Evolutionary conservation across 768 basidiomycete species (phyloP), one percentile per base, ranked within the genome.

Genomic region (Mycena chlorophos): DNA sequence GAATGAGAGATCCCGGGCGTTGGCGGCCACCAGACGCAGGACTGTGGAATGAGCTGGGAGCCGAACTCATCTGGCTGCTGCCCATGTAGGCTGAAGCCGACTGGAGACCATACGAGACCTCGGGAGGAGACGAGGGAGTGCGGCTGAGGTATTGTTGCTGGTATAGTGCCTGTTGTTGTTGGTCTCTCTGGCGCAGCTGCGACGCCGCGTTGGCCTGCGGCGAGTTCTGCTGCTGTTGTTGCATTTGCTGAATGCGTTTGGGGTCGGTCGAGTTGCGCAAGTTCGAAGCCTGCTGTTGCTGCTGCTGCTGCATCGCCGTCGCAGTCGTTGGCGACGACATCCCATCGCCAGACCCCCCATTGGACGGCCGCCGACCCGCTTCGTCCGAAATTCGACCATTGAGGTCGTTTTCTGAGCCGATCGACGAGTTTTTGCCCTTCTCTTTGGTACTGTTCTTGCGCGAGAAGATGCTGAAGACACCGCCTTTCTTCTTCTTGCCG

Each of bases 391-490:
- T 73, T 27, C 78, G 64, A 61, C 58, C 19, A 39, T 63, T 66
- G 4, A 79, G 79, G 25, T 74, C 78, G 38, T 79, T 81, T 34
- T 86, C 87, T 0, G 82, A 83, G 4, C 75, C 74, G 49, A 78
- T 69, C 0, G 79, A 78, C 2, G 69, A 48, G 29, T 68, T 75
- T 68, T 84, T 84, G 39, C 79, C 78, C 65, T 86, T 86, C 62
- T 78, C 77, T 72, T 87, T 90, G 64, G 89, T 84, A 69, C 89
- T 94, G 71, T 84, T 86, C 62, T 88, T 75, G 17, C 80, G 79
- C 67, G 96, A 96, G 47, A 98, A 65, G 0, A 86, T 78, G 14
- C 85, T 79, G 60, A 97, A 87, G 54, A 98, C 79, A 3, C 88
- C 85, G 3, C 83, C 72, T 52, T 82, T 86, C 72, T 86, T 87